Base-by-base conservation (phyloP, 805 yeast species). In the Nakazawaea anatomiae region DNA sequence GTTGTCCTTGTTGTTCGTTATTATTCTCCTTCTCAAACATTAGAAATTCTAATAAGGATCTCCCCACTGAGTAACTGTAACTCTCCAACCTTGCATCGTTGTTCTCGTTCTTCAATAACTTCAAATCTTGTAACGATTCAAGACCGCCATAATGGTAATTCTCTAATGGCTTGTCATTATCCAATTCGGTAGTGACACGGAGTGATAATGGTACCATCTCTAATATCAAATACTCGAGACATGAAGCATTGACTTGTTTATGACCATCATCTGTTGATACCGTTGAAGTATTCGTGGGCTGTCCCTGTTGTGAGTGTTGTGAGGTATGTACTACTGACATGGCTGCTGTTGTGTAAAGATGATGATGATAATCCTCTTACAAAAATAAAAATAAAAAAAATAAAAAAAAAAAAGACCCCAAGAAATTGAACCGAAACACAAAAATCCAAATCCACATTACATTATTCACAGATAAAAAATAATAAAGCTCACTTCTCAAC, bases 181-280 rank as follows among this genome's bases (percentile, higher is more conserved):
- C 54, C 29, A 80, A 64, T 41, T 73, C 70, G 45, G 76, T 72
- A 11, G 86, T 77, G 5, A 89, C 83, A 36, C 87, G 68, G 43
- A 84, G 75, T 0, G 90, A 79, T 42, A 83, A 64, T 4, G 96
- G 95, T 1, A 89, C 82, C 38, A 87, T 70, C 65, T 90, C 96
- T 60, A 83, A 85, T 31, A 91, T 65, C 18, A 90, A 75, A 57
- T 82, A 75, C 45, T 85, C 86, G 51, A 87, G 68, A 43, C 83
- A 75, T 2, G 75, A 61, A 8, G 77, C 63, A 58, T 77, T 83
- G n/a, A 87, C 80, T 54, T 75, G 62, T n/a, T 65, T 60, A n/a
- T 18, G 38, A 4, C 31, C 47, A 27, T 44, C 49, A 28, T 18
- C 30, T 12, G 35, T 12, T 12, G 35, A 32, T 8, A 32, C 11